phyloP scores from a whole-genome alignment of 345 rosid species.

The Anastatica hierochuntica region DNA sequence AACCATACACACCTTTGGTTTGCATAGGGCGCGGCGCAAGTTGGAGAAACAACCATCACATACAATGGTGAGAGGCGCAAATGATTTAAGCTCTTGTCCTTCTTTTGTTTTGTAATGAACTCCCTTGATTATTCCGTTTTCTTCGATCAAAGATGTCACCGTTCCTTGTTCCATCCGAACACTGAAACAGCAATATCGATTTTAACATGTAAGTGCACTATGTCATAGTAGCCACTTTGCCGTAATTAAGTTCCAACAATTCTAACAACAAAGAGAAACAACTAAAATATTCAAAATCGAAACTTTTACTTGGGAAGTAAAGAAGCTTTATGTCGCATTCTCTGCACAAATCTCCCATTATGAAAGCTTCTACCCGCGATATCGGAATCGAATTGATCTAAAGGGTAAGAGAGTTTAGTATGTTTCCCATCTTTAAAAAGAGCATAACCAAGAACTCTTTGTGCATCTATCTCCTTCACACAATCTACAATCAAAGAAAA shows the following conservation, averaged over 20 bases:
- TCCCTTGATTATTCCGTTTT: conserved; percentile 38
- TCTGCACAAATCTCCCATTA: conserved; percentile 28
- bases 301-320: conserved; percentile 24
- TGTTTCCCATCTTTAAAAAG: conserved; percentile 26
- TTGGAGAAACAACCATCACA: conserved; percentile 37
- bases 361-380: conserved; percentile 28
- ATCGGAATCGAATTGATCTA: conserved; percentile 15
- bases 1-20: conserved; percentile 44
- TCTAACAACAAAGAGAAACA: too few relatives aligned
- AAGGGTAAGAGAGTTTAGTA: conserved; percentile 17
- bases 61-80: conserved; percentile 50
- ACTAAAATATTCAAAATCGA: too few relatives aligned
- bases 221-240: too few relatives aligned
- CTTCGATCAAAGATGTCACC: conserved; percentile 38
- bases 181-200: conserved; percentile 20
- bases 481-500: conserved; percentile 17
- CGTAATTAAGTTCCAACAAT: too few relatives aligned
- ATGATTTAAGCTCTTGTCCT: conserved; percentile 20
- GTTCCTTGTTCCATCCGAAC: conserved; percentile 59
- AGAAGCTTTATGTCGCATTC: conserved; percentile 24
- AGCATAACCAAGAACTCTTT: conserved; percentile 21
- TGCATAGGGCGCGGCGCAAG: conserved; percentile 44
- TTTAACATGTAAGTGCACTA: too few relatives aligned
- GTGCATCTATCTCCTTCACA: conserved; percentile 31
- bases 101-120: conserved; percentile 40